These are phyloP conservation scores for Saccharomyces hybrid DNA, from an alignment of 1,139 yeast genomes.

Conservation along the genomic window DNA sequence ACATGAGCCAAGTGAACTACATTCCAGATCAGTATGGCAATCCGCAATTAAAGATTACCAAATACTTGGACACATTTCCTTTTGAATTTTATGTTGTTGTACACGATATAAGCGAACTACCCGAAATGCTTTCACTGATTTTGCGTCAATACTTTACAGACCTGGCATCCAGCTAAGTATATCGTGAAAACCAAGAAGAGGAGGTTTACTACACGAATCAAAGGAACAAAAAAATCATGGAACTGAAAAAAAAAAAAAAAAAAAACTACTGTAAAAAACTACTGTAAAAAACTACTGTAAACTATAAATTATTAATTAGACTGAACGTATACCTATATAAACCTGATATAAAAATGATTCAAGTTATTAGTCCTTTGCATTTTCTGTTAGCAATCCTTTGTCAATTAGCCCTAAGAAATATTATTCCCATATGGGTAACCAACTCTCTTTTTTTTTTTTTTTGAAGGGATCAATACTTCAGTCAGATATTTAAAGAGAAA, in stretches of 20 bases:
- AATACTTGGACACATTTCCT: constrained; percentile 89
- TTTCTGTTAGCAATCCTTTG: background rate
- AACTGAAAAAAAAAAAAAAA: background rate
- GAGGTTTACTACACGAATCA: background rate
- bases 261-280: background rate
- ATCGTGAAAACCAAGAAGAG: constrained; percentile 3
- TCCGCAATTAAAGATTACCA: constrained; percentile 66
- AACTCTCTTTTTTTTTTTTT: background rate
- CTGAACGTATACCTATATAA: background rate
- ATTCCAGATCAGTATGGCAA: constrained; percentile 62
- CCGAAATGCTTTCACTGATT: constrained; percentile 83
- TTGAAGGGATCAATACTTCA: background rate
- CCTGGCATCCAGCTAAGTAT: constrained; percentile 33
- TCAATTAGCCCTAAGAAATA: background rate
- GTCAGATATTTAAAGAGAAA: background rate
- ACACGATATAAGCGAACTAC: constrained; percentile 78
- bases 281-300: background rate
- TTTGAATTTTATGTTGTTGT: constrained; percentile 95
- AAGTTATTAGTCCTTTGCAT: background rate
- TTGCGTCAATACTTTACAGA: constrained; percentile 88
- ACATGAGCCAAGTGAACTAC: constrained; percentile 89
- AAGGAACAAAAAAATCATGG: background rate
- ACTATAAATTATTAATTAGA: constrained; percentile 1
- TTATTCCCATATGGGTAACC: background rate
- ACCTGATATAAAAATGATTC: background rate